phyloP scores from a whole-genome alignment of 257 asterid species.

The Fraxinus pennsylvanica region DNA sequence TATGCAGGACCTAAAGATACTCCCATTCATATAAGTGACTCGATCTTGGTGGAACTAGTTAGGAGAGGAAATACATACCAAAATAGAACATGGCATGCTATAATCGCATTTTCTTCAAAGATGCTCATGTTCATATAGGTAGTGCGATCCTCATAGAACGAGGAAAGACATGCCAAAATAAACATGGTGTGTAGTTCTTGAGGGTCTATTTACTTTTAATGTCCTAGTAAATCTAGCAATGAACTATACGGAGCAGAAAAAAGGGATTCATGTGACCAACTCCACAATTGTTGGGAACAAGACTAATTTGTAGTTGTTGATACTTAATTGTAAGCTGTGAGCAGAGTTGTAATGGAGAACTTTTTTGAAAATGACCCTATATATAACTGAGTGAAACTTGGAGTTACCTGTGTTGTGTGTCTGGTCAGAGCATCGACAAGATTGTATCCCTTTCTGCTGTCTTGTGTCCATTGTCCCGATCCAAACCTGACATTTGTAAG shows the following conservation, averaged over 20 bases:
- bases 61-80: neutral
- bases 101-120: neutral
- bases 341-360: neutral
- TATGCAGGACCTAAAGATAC: neutral
- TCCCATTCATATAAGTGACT: neutral
- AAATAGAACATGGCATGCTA: neutral
- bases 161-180: no score
- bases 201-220: neutral
- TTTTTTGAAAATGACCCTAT: no score
- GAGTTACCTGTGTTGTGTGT: constrained; percentile 80
- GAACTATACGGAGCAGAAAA: neutral
- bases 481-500: constrained; percentile 58
- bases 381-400: neutral
- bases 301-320: neutral
- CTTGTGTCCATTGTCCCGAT: constrained; percentile 67
- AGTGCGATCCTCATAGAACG: no score
- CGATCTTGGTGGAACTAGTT: neutral
- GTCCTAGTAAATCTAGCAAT: neutral
- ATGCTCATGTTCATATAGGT: no score
- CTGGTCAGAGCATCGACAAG: constrained; percentile 84
- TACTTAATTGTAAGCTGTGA: neutral
- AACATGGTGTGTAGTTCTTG: neutral
- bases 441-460: constrained; percentile 62
- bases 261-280: neutral
- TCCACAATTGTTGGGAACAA: neutral